These are phyloP conservation scores for Chalaropsis thielavioides DNA, from an alignment of 2,329 filamentous ascomycete species.

Conservation along the genomic window DNA sequence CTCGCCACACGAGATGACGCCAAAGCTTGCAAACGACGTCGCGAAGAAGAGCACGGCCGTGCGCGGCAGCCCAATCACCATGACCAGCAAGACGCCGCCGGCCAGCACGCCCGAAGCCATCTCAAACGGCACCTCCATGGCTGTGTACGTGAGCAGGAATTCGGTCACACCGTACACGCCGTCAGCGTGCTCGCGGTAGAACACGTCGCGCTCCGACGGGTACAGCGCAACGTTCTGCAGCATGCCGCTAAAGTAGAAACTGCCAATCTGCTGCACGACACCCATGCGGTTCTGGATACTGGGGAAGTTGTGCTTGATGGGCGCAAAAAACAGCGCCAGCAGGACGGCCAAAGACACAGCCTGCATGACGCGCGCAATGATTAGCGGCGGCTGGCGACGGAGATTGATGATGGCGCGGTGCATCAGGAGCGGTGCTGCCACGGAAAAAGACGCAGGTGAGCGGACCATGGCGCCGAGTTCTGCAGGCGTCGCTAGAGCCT, in stretches of 20 bases:
- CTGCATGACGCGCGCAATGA: conserved; percentile 53
- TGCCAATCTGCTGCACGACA: conserved; percentile 56
- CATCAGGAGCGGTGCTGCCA: conserved; percentile 53
- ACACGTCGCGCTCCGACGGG: conserved; percentile 57
- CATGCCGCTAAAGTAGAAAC: conserved; percentile 64
- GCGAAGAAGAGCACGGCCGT: conserved; percentile 53
- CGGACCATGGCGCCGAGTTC: conserved; percentile 56
- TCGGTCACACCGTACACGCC: conserved; percentile 55
- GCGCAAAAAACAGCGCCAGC: conserved; percentile 55
- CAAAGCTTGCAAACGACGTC: conserved; percentile 53
- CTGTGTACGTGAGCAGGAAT: conserved; percentile 56
- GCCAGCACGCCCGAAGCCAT: conserved; percentile 51
- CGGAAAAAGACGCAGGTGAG: conserved; percentile 44
- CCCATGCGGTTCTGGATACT: conserved; percentile 60
- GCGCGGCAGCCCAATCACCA: conserved; percentile 51
- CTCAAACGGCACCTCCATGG: conserved; percentile 59
- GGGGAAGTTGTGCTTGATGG: conserved; percentile 52
- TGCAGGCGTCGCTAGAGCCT: conserved; percentile 48
- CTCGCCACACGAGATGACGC: conserved; percentile 60
- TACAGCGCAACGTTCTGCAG: conserved; percentile 66
- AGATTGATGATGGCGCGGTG: conserved; percentile 56
- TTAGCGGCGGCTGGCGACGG: conserved; percentile 47
- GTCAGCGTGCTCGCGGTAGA: conserved; percentile 64
- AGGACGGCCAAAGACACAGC: conserved; percentile 49
- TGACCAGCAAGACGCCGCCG: conserved; percentile 45